phyloP scores from a whole-genome alignment of 495 filamentous ascomycete species.

The Podospora pseudoanserina region DNA sequence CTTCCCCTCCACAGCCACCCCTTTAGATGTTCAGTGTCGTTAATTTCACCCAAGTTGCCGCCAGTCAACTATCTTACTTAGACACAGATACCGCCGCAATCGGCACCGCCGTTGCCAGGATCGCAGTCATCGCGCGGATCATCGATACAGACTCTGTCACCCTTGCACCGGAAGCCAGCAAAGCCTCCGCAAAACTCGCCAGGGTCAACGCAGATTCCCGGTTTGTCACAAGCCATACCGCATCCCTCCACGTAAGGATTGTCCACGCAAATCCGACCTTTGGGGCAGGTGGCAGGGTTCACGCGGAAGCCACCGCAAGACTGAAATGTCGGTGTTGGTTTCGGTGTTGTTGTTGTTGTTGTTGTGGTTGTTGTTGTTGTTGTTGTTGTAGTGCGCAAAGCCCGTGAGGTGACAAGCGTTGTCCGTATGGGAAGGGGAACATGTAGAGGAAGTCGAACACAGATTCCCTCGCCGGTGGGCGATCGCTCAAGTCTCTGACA shows the following conservation, averaged over 20 bases:
- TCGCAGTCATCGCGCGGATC: conserved; percentile 33
- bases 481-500: conserved; percentile 21
- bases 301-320: conserved; percentile 29
- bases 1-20: too few relatives aligned
- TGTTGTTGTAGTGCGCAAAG: conserved; percentile 4
- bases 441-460: conserved; percentile 17
- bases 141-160: conserved; percentile 28
- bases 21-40: background rate
- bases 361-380: background rate
- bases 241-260: conserved; percentile 27
- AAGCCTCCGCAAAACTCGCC: conserved; percentile 32
- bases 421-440: conserved; percentile 15
- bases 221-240: conserved; percentile 31
- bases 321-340: conserved; percentile 17
- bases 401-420: conserved; percentile 9
- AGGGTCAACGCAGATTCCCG: conserved; percentile 30
- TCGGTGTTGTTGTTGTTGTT: background rate
- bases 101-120: conserved; percentile 26
- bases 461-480: conserved; percentile 18
- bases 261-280: conserved; percentile 30
- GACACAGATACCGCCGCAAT: conserved; percentile 32
- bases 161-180: conserved; percentile 26
- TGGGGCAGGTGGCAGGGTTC: conserved; percentile 16
- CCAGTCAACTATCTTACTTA: background rate
- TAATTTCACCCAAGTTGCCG: background rate